Evolutionary conservation across 345 rosid species (phyloP).

Genomic region (rapeseed (Brassica napus)): Da-Ae NC_063448.1:45561001-45561500

Average conservation of each 20-base stretch:
- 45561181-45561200: conserved; percentile 46
- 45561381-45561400: conserved; percentile 54
- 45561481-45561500: conserved; percentile 35
- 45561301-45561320: conserved; percentile 44
- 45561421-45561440: conserved; percentile 88
- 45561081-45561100: conserved; percentile 57
- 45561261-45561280: conserved; percentile 29
- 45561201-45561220: conserved; percentile 49
- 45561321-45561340: conserved; percentile 37
- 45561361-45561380: conserved; percentile 63
- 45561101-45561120: conserved; percentile 57
- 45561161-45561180: conserved; percentile 40
- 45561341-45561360: conserved; percentile 75
- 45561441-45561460: conserved; percentile 51
- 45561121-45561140: conserved; percentile 69
- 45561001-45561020: background rate
- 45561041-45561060: background rate
- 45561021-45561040: conserved; percentile 19
- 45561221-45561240: conserved; percentile 32
- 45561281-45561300: conserved; percentile 45
- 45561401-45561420: conserved; percentile 60
- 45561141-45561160: conserved; percentile 58
- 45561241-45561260: conserved; percentile 29
- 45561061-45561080: conserved; percentile 31
- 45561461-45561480: conserved; percentile 20